These are phyloP conservation scores for Pythium inflatum DNA, from an alignment of 352 stramenopile genomes.

Conservation along the genomic window DNA sequence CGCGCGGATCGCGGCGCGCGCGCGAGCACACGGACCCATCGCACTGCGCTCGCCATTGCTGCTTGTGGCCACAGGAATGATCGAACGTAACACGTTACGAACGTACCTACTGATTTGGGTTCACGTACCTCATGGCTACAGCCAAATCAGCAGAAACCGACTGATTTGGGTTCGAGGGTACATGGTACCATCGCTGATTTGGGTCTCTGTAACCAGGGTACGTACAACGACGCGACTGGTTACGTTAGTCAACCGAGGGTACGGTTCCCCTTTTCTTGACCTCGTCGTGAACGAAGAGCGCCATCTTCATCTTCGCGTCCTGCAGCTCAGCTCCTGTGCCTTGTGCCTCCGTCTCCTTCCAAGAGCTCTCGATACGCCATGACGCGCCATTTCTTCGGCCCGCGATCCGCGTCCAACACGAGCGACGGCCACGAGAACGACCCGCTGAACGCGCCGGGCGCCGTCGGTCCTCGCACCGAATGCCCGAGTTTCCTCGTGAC, in stretches of 20 bases:
- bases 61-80: not conserved
- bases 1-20: not conserved
- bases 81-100: constrained; percentile 3
- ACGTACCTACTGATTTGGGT: too few relatives aligned
- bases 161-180: too few relatives aligned
- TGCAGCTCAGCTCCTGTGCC: not conserved
- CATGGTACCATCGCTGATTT: too few relatives aligned
- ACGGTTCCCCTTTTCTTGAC: not conserved
- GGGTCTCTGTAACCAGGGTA: too few relatives aligned
- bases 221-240: too few relatives aligned
- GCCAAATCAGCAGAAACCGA: too few relatives aligned
- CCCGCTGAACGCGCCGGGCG: constrained; percentile 14
- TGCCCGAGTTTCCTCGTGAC: constrained; percentile 31
- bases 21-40: constrained; percentile 12
- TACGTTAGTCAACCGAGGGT: not conserved
- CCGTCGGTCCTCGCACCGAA: constrained; percentile 9
- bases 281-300: not conserved
- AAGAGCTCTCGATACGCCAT: not conserved
- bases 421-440: constrained; percentile 22
- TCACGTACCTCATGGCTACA: too few relatives aligned
- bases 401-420: not conserved
- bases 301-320: not conserved
- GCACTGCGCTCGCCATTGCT: constrained; percentile 12
- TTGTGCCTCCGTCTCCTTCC: not conserved
- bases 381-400: constrained; percentile 18